A percentile compares a stretch with the other conserved stretches of the same genome.
Conservation (phyloP, 371 early-diverging fungal genomes). For the Mucor indicus region DNA sequence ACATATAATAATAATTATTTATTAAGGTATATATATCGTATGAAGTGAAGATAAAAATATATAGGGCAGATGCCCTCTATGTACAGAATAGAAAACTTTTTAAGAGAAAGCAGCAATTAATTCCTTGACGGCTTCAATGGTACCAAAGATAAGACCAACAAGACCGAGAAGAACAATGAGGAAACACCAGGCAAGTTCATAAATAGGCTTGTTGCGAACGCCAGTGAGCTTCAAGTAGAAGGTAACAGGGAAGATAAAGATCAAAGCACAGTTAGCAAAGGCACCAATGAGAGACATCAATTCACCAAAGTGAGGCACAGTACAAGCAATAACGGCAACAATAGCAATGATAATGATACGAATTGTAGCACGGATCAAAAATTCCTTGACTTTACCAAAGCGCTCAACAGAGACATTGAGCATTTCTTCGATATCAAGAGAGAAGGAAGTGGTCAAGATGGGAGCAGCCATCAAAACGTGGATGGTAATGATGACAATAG, state of each 20-base stretch:
- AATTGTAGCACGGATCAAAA: conserved; percentile 13
- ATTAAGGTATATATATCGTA: neutral
- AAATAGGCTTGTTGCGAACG: conserved; percentile 49
- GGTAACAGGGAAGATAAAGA: conserved; percentile 83
- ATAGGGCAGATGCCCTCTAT: neutral
- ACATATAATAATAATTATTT: neutral
- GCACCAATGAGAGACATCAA: conserved; percentile 85
- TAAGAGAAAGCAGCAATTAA: conserved; percentile 42
- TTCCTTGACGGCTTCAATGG: conserved; percentile 62
- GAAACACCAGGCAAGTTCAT: conserved; percentile 57
- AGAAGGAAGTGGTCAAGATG: conserved; percentile 73
- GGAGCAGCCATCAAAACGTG: conserved; percentile 81
- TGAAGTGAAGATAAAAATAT: neutral
- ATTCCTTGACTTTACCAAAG: conserved; percentile 27
- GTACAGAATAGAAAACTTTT: no score
- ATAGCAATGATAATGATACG: conserved; percentile 16
- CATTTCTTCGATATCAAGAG: conserved; percentile 60
- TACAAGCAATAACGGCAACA: conserved; percentile 60
- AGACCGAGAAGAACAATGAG: conserved; percentile 64
- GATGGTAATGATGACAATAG: conserved; percentile 73
- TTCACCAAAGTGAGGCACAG: conserved; percentile 77
- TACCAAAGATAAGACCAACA: conserved; percentile 75
- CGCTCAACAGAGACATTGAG: conserved; percentile 47
- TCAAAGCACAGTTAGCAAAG: conserved; percentile 70
- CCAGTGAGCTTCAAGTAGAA: conserved; percentile 78